These are phyloP conservation scores for Yarrowia phangngaensis DNA, from an alignment of 805 yeast genomes.

Conservation along the genomic window DNA sequence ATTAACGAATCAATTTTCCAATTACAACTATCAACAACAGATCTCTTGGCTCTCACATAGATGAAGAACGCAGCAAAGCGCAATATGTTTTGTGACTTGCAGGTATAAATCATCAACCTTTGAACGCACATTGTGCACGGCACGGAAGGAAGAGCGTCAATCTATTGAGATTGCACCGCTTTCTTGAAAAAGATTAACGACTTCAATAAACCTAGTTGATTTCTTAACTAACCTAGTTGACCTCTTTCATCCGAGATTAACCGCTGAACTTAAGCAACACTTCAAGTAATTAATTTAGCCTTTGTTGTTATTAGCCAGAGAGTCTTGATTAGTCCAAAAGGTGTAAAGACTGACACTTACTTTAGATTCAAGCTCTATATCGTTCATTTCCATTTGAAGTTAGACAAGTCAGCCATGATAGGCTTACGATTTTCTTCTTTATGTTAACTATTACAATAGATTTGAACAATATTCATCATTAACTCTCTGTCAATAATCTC, in stretches of 20 bases:
- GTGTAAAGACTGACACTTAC: too few relatives aligned
- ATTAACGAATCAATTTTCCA: slow-evolving; percentile 25
- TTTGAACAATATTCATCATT: too few relatives aligned
- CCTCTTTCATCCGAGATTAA: slow-evolving; percentile 44
- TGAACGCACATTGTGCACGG: slow-evolving; percentile 49
- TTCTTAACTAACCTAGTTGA: slow-evolving; percentile 36
- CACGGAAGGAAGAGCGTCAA: slow-evolving; percentile 44
- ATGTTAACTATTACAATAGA: too few relatives aligned
- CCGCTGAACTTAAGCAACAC: slow-evolving; percentile 49
- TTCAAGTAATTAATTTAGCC: too few relatives aligned
- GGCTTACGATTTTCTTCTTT: too few relatives aligned
- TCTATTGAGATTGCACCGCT: slow-evolving; percentile 36
- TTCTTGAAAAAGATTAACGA: slow-evolving; percentile 39
- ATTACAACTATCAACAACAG: slow-evolving; percentile 44
- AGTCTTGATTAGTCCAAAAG: too few relatives aligned
- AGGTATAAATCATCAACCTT: slow-evolving; percentile 46
- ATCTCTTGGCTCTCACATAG: slow-evolving; percentile 48
- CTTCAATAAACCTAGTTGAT: neutral
- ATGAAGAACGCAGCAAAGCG: slow-evolving; percentile 48
- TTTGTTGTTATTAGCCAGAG: too few relatives aligned
- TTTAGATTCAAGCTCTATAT: too few relatives aligned
- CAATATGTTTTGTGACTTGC: slow-evolving; percentile 45
- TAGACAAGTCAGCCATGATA: too few relatives aligned
- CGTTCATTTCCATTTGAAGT: too few relatives aligned
- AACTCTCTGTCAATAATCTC: too few relatives aligned